Evolutionary conservation across 306 rosid genomes (phyloP).

Genomic region (Ormosia emarginata): DNA sequence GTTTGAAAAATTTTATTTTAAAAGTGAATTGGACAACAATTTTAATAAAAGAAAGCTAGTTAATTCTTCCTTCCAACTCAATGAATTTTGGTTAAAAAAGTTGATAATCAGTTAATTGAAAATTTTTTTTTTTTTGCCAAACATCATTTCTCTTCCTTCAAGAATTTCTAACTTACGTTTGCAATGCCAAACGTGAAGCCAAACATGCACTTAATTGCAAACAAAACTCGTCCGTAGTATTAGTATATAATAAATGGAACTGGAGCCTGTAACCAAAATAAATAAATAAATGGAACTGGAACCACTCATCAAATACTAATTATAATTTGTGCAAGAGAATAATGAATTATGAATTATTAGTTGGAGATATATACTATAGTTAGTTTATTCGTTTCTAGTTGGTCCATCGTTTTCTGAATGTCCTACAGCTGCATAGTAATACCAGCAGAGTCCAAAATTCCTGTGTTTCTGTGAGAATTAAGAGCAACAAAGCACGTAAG

Average conservation of each 20-base stretch:
- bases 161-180: too few relatives aligned
- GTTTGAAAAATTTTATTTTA: too few relatives aligned
- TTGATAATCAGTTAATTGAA: too few relatives aligned
- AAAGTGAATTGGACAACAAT: too few relatives aligned
- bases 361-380: not conserved
- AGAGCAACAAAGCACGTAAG: conserved; percentile 21
- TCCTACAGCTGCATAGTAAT: not conserved
- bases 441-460: not conserved
- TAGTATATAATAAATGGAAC: not conserved
- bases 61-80: too few relatives aligned
- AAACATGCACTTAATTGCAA: not conserved
- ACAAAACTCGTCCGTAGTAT: not conserved
- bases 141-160: too few relatives aligned
- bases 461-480: not conserved
- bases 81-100: too few relatives aligned
- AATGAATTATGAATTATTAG: not conserved
- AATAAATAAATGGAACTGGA: not conserved
- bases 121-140: too few relatives aligned
- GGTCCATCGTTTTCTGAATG: not conserved
- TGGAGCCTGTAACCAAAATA: too few relatives aligned
- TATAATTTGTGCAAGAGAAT: not conserved
- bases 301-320: not conserved
- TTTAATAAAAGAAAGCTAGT: too few relatives aligned
- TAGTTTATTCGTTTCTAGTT: not conserved
- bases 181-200: too few relatives aligned